Evolutionary conservation across 2,329 filamentous ascomycete species (phyloP).

Genomic region (Stenocarpella maydis): DNA sequence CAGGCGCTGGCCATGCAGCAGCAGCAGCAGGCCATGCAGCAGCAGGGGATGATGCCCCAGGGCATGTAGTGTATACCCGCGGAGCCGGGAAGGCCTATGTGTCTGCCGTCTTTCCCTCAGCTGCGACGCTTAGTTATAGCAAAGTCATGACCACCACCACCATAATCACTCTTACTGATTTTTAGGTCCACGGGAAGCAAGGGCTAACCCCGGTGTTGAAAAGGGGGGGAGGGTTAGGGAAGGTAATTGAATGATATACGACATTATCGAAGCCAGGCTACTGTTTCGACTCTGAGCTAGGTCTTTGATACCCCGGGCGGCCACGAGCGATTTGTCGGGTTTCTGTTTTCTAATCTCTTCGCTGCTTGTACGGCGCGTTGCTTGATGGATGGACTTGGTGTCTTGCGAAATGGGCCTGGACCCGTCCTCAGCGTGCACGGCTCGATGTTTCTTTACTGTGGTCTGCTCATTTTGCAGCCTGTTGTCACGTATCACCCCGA

Average conservation of each 20-base stretch:
- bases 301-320: slow-evolving; percentile 34
- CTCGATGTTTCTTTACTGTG: neutral
- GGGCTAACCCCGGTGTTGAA: slow-evolving; percentile 27
- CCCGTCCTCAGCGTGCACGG: neutral
- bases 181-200: neutral
- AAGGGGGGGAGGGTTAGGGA: neutral
- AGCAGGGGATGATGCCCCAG: slow-evolving; percentile 63
- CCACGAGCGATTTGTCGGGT: slow-evolving; percentile 13
- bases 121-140: neutral
- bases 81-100: neutral
- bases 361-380: neutral
- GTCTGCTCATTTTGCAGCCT: neutral
- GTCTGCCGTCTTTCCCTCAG: neutral
- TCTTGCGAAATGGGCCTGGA: neutral
- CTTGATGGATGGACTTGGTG: neutral
- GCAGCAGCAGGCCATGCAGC: slow-evolving; percentile 47
- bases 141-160: neutral
- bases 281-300: slow-evolving; percentile 26
- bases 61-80: slow-evolving; percentile 50
- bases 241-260: slow-evolving; percentile 26
- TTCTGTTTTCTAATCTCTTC: neutral
- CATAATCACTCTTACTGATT: slow-evolving; percentile 6
- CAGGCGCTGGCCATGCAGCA: slow-evolving; percentile 46
- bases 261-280: slow-evolving; percentile 23
- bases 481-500: neutral